These are phyloP conservation scores for Rheum nobile DNA, from an alignment of 148 eudicot species.

Conservation along the genomic window DNA sequence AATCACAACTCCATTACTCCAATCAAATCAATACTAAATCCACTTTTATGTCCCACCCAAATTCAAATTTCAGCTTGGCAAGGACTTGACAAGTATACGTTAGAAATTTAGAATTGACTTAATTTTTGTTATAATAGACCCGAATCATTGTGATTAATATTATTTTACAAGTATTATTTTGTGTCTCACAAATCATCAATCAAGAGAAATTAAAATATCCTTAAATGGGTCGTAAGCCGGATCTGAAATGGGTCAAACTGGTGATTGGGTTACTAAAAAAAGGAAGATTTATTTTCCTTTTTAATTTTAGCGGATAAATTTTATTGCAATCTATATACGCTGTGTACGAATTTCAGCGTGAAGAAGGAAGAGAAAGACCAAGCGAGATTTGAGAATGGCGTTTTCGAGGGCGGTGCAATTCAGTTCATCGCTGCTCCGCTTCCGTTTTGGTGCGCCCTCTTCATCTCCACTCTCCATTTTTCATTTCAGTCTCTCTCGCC, in stretches of 20 bases:
- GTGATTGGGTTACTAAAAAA: too few species aligned
- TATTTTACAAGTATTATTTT: too few species aligned
- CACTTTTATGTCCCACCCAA: too few species aligned
- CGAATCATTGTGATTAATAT: not conserved
- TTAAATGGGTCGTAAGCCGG: too few species aligned
- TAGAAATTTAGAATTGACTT: too few species aligned
- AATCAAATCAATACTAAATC: too few species aligned
- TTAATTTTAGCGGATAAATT: not conserved
- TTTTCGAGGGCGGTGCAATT: not conserved
- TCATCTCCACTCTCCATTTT: not conserved
- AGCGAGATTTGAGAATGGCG: not conserved
- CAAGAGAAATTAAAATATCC: not conserved
- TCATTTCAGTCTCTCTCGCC: conserved; percentile 4
- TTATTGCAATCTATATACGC: too few species aligned
- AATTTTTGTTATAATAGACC: not conserved
- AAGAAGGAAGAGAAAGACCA: not conserved
- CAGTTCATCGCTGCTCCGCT: not conserved
- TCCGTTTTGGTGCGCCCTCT: not conserved
- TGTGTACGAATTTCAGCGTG: not conserved
- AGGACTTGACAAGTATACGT: too few species aligned
- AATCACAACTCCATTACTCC: too few species aligned
- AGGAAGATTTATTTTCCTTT: too few species aligned
- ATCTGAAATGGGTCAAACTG: too few species aligned
- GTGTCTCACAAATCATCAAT: not conserved
- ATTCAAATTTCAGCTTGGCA: too few species aligned